Conservation (phyloP, 192 early-diverging fungal species). For the Coemansia sp. region DNA sequence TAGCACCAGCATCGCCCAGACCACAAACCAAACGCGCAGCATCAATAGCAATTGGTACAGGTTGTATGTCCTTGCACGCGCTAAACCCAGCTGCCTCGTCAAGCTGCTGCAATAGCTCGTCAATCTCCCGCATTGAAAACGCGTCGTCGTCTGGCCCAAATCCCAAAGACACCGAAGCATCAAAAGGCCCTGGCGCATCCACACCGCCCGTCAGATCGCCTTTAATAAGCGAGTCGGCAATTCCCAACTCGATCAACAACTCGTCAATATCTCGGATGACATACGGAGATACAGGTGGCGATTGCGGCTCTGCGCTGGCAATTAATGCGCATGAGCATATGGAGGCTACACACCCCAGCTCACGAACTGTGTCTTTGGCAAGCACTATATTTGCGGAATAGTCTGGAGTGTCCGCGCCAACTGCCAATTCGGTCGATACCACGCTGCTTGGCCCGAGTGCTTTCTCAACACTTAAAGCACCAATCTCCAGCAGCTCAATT, state of each 20-base stretch:
- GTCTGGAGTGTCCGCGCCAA: background rate
- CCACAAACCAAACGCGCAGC: background rate
- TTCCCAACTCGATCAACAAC: conserved; percentile 28
- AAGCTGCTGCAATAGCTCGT: conserved; percentile 41
- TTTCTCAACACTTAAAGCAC: conserved; percentile 5
- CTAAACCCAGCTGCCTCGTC: conserved; percentile 9
- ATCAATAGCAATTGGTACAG: background rate
- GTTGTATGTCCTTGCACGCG: background rate
- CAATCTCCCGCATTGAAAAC: conserved; percentile 36
- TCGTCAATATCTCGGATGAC: conserved; percentile 39
- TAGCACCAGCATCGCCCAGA: background rate
- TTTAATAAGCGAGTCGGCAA: conserved; percentile 20
- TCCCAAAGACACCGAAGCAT: background rate
- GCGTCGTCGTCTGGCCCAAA: conserved; percentile 12
- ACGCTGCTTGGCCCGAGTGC: background rate
- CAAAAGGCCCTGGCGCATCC: background rate
- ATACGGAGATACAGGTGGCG: conserved; percentile 10
- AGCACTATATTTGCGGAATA: background rate
- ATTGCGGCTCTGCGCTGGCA: background rate
- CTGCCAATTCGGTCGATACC: background rate
- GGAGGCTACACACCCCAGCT: conserved; percentile 3
- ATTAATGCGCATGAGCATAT: background rate
- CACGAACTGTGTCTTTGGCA: background rate
- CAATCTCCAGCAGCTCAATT: conserved; percentile 19
- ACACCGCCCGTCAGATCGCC: background rate